Evolutionary conservation across 257 asterid species (phyloP).

Genomic region (Solanum sejunctum): DNA sequence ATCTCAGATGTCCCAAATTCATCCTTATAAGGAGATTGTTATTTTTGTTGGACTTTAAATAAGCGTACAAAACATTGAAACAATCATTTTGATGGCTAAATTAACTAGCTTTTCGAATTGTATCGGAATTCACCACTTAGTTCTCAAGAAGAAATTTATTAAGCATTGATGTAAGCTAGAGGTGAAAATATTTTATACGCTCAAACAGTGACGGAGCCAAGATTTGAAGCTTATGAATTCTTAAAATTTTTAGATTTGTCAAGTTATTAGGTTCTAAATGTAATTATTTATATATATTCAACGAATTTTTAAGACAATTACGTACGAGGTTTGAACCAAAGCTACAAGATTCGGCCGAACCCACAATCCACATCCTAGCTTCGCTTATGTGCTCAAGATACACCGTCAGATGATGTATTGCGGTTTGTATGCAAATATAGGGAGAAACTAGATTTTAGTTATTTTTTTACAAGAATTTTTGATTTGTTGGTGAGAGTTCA

Average conservation of each 20-base stretch:
- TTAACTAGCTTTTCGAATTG: too few relatives aligned
- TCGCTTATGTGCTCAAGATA: neutral
- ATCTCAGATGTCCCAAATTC: neutral
- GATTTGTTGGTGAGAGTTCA: neutral
- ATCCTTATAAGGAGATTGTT: neutral
- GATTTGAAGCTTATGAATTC: too few relatives aligned
- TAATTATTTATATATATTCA: too few relatives aligned
- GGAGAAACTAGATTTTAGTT: neutral
- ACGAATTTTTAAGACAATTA: too few relatives aligned
- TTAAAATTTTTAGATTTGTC: too few relatives aligned
- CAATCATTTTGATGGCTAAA: neutral
- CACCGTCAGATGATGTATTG: neutral
- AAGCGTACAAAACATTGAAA: neutral
- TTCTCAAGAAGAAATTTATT: neutral
- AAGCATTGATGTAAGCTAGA: neutral
- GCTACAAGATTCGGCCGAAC: too few relatives aligned
- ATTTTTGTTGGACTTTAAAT: neutral
- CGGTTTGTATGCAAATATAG: too few relatives aligned
- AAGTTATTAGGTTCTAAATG: too few relatives aligned
- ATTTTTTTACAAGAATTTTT: fast-evolving
- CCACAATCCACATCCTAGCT: too few relatives aligned
- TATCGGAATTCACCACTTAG: too few relatives aligned
- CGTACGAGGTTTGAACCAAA: too few relatives aligned
- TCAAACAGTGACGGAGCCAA: too few relatives aligned
- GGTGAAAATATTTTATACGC: neutral